A percentile compares a stretch with the other conserved stretches of the same genome.
Conservation (phyloP, 192 early-diverging fungal genomes). For the Chytriomyces sp. region DNA sequence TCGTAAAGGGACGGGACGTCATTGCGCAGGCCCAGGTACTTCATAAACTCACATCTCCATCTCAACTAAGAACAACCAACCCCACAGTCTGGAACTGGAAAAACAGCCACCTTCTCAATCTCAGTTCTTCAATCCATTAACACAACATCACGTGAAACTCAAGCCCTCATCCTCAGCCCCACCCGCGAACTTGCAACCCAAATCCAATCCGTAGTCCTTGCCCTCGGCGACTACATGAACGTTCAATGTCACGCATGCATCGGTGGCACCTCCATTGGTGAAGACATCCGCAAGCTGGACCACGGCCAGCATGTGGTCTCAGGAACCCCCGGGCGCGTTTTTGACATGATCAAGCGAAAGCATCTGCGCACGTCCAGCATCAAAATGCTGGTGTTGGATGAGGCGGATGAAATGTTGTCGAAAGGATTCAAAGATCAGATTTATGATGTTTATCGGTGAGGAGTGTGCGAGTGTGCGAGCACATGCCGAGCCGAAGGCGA, state of each 20-base stretch:
- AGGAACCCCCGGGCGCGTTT: slow-evolving; percentile 89
- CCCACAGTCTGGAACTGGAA: slow-evolving; percentile 99
- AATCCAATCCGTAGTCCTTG: slow-evolving; percentile 89
- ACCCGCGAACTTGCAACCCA: slow-evolving; percentile 96
- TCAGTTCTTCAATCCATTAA: slow-evolving; percentile 90
- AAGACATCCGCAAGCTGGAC: slow-evolving; percentile 92
- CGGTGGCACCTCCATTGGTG: slow-evolving; percentile 88
- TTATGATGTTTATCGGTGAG: slow-evolving; percentile 64
- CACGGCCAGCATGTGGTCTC: slow-evolving; percentile 90
- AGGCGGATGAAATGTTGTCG: slow-evolving; percentile 94
- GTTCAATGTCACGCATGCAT: slow-evolving; percentile 95
- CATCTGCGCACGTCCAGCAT: slow-evolving; percentile 79
- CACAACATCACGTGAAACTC: slow-evolving; percentile 83
- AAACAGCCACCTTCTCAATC: slow-evolving; percentile 97
- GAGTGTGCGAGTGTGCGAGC: too few species aligned
- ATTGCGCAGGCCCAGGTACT: slow-evolving; percentile 96
- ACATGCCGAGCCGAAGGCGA: not conserved
- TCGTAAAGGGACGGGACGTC: slow-evolving; percentile 94
- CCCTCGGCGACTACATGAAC: slow-evolving; percentile 97
- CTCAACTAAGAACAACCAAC: not conserved
- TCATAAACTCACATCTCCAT: not conserved
- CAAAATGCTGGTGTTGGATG: slow-evolving; percentile 96
- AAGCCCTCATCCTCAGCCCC: slow-evolving; percentile 90
- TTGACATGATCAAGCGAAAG: slow-evolving; percentile 94
- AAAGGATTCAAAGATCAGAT: slow-evolving; percentile 98